Evolutionary conservation across 495 filamentous ascomycete genomes (phyloP), one percentile per base, ranked within the genome.

Genomic region (Hyaloscypha finlandica): DNA sequence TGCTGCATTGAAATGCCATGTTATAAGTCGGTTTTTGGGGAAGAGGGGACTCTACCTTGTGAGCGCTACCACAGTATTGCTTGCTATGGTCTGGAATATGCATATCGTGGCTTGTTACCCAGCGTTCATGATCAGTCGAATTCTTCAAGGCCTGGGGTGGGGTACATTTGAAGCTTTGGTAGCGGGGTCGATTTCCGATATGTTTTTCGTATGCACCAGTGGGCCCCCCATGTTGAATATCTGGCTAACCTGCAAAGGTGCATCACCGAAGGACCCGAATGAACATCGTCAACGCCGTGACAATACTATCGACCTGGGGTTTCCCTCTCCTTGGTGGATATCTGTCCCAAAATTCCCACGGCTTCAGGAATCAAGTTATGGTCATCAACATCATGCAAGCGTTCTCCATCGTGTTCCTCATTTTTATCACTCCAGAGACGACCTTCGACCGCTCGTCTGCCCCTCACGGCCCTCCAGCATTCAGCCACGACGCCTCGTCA

Each of bases 141-240:
- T 83, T 22, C 79, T 84, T 20, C 81, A 84, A 64, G 81, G 81
- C 11, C 31, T 84, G 9, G 82, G 80, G n/a, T 85, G 83, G 83
- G 83, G 83, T 33, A 76, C 77, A 30, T 81, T 83, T 52, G 83
- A 85, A 65, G 77, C 78, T 8, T 71, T 85, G 42, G 76, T 82
- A 2, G 67, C 78, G 29, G 76, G 76, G 19, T 80, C 77, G 1
- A 81, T 85, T 42, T 76, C 81, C 54, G 83, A 85, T 65, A 81
- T 81, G 2, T 85, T 77, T 68, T 84, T 83, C 69, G 83, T 85
- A 69, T 74, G 81, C 71, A 33, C 12, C 37, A 6, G 12, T 32
- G n/a, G 53, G 33, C 12, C 45, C 52, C 22, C 12, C 22, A 20
- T 3, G 20, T 64, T 5, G 14, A 25, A 45, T 19, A 1, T 30